Percentiles rank a stretch among this genome's conserved stretches.
phyloP scores from a whole-genome alignment of 2,329 filamentous ascomycete species.

The Verticillium longisporum region DNA sequence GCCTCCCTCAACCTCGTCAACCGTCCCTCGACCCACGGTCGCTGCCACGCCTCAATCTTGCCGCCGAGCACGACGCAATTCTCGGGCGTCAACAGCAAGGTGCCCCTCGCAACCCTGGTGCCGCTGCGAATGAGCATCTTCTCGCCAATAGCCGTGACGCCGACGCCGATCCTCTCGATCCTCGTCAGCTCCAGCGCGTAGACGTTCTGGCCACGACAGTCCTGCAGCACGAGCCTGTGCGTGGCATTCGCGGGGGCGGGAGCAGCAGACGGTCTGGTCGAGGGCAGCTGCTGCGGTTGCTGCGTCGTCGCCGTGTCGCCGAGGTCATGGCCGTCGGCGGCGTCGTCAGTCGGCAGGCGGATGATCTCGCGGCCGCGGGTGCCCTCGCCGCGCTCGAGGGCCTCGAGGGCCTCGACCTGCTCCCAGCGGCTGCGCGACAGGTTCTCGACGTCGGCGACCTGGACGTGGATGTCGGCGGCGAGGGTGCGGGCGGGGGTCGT shows the following conservation, averaged over 20 bases:
- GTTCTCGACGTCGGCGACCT: constrained; percentile 83
- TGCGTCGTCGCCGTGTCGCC: constrained; percentile 18
- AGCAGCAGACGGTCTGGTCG: constrained; percentile 6
- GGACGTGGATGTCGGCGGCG: constrained; percentile 59
- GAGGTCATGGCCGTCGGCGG: constrained; percentile 40
- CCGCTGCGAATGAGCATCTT: constrained; percentile 69
- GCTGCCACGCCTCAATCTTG: constrained; percentile 76
- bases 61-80: constrained; percentile 74
- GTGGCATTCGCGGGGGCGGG: constrained; percentile 43
- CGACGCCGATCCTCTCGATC: constrained; percentile 59
- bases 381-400: constrained; percentile 64
- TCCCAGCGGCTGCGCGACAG: constrained; percentile 75
- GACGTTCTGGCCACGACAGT: constrained; percentile 61
- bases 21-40: constrained; percentile 65
- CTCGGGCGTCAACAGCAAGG: constrained; percentile 67
- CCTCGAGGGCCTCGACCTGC: constrained; percentile 77
- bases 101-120: constrained; percentile 63
- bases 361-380: constrained; percentile 77
- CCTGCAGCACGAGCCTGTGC: constrained; percentile 78
- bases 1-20: constrained; percentile 62
- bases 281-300: too few species aligned
- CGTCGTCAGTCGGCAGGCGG: constrained; percentile 44
- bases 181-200: constrained; percentile 67
- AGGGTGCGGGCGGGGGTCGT: constrained; percentile 50
- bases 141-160: constrained; percentile 64